phyloP scores from a whole-genome alignment of 495 filamentous ascomycete genomes.

The Polyplosphaeria fusca region DNA sequence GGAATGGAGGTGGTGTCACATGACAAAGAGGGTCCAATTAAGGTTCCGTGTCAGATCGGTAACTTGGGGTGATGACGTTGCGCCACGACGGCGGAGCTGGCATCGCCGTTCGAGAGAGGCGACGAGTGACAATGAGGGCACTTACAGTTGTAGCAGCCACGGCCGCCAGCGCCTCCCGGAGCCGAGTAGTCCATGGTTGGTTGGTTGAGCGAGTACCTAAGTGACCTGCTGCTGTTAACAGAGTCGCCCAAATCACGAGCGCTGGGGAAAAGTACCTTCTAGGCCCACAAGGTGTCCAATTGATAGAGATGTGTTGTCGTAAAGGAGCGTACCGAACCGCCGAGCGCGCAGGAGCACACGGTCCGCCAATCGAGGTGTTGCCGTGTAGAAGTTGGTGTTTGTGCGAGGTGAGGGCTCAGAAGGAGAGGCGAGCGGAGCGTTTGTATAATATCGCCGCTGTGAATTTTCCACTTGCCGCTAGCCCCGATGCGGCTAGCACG shows the following conservation, averaged over 20 bases:
- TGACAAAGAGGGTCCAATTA: constrained; percentile 18
- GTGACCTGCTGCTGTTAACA: constrained; percentile 28
- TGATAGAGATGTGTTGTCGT: constrained; percentile 12
- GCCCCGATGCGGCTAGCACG: neutral
- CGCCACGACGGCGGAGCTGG: too few relatives aligned
- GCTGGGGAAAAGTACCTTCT: constrained; percentile 9
- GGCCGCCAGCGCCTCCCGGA: constrained; percentile 41
- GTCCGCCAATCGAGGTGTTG: constrained; percentile 8
- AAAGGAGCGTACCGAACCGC: constrained; percentile 4
- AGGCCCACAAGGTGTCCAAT: constrained; percentile 2
- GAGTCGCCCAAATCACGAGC: neutral
- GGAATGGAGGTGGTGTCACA: constrained; percentile 8
- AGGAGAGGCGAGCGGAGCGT: constrained; percentile 7
- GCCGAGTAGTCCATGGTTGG: constrained; percentile 47
- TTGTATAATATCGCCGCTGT: neutral
- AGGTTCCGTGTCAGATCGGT: constrained; percentile 21
- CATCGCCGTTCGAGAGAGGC: neutral
- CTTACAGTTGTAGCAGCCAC: constrained; percentile 81
- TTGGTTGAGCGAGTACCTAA: constrained; percentile 18
- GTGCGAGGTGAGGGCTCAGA: constrained; percentile 11
- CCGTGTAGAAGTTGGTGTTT: neutral
- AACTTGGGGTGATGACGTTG: constrained; percentile 26
- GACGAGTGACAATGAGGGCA: constrained; percentile 37
- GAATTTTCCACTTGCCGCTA: neutral
- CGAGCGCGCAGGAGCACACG: neutral